These are phyloP conservation scores for Phoma sp. DNA, from an alignment of 2,329 filamentous ascomycete species.

Conservation along the genomic window DNA sequence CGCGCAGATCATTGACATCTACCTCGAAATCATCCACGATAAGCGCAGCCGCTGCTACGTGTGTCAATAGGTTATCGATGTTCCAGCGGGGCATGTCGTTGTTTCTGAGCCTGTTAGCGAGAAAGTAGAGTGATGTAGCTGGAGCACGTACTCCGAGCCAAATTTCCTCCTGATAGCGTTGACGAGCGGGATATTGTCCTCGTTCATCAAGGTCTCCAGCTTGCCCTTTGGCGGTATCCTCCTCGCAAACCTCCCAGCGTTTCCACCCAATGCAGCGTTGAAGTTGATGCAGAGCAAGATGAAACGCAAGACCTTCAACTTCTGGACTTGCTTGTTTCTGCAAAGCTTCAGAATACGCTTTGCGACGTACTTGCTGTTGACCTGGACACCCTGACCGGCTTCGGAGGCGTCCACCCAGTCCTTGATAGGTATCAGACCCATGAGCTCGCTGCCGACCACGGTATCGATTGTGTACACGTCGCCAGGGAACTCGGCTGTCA, in stretches of 20 bases:
- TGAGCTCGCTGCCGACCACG: slow-evolving; percentile 71
- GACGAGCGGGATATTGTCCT: slow-evolving; percentile 30
- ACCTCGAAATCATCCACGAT: slow-evolving; percentile 76
- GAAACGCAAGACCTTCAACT: slow-evolving; percentile 57
- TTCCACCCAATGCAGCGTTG: slow-evolving; percentile 47
- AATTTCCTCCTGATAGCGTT: slow-evolving; percentile 66
- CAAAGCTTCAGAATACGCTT: slow-evolving; percentile 64
- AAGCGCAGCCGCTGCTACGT: slow-evolving; percentile 73
- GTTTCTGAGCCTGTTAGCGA: slow-evolving; percentile 28
- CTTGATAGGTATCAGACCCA: slow-evolving; percentile 70
- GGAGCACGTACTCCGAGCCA: slow-evolving; percentile 45
- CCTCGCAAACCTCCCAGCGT: slow-evolving; percentile 47
- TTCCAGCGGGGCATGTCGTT: slow-evolving; percentile 72
- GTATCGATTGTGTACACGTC: slow-evolving; percentile 74
- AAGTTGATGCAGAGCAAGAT: slow-evolving; percentile 57
- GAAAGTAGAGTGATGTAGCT: neutral
- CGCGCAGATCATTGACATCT: slow-evolving; percentile 70
- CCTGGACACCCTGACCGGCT: slow-evolving; percentile 62
- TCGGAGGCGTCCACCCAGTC: slow-evolving; percentile 76
- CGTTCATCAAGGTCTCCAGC: slow-evolving; percentile 67
- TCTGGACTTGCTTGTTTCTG: slow-evolving; percentile 57
- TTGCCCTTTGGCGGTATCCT: slow-evolving; percentile 67
- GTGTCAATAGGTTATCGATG: slow-evolving; percentile 72
- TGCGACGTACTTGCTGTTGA: slow-evolving; percentile 69
- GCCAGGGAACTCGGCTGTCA: slow-evolving; percentile 68